phyloP scores from a whole-genome alignment of 176 grass and related monocot species.

The Aegilops sharonensis region DNA sequence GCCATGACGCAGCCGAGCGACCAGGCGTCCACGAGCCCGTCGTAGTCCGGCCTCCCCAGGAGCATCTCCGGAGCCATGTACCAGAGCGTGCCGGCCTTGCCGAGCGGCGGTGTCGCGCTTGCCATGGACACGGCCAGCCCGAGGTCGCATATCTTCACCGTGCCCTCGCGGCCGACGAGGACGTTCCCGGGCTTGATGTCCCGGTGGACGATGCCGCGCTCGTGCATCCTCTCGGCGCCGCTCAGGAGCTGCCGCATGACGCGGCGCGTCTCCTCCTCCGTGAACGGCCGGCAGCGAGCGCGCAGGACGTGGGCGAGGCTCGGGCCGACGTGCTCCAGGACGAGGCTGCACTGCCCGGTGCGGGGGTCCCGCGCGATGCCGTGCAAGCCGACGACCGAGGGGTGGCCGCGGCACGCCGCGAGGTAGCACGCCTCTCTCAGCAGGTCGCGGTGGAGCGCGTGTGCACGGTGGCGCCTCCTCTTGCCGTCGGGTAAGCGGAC shows the following conservation, averaged over 20 bases:
- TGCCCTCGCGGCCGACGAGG: background rate
- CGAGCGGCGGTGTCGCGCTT: background rate
- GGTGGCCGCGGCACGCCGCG: background rate
- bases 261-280: background rate
- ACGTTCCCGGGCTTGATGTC: conserved; percentile 15
- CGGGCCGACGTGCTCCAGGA: conserved; percentile 15
- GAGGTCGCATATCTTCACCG: conserved; percentile 7
- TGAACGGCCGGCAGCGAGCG: background rate
- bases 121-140: conserved; percentile 8
- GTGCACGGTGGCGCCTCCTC: background rate
- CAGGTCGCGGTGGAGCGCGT: background rate
- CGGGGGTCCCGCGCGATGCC: background rate
- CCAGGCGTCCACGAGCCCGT: conserved; percentile 12
- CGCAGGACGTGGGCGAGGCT: conserved; percentile 5
- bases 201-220: background rate
- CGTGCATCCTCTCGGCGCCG: background rate
- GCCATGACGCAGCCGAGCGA: conserved; percentile 4
- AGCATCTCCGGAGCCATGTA: conserved; percentile 5
- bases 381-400: background rate
- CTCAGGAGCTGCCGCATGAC: conserved; percentile 2
- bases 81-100: conserved; percentile 3
- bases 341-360: conserved; percentile 9
- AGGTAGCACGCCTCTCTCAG: conserved; percentile 6
- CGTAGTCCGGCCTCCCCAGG: background rate
- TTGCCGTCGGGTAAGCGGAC: background rate